Evolutionary conservation across 768 basidiomycete species (phyloP).

Genomic region (Leccinum subtestaceum): DNA sequence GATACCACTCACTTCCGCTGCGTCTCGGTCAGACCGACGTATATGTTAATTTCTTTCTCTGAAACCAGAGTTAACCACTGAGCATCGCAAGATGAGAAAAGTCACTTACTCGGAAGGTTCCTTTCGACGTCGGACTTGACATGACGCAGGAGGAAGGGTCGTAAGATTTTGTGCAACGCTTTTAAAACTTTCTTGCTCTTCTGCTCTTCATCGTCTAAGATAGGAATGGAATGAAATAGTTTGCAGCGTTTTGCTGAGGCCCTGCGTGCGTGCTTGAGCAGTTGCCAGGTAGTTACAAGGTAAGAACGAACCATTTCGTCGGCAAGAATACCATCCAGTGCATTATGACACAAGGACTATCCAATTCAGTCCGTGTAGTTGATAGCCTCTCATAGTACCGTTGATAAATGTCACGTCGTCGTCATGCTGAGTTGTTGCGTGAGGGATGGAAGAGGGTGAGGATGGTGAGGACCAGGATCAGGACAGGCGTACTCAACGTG

Average conservation of each 20-base stretch:
- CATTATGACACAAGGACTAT: conserved; percentile 94
- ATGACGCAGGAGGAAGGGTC: conserved; percentile 89
- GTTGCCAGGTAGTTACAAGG: background rate
- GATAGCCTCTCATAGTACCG: conserved; percentile 90
- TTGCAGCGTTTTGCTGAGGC: conserved; percentile 97
- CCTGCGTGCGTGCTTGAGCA: conserved; percentile 43
- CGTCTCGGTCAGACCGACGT: conserved; percentile 95
- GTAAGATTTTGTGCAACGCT: conserved; percentile 93
- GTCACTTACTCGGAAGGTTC: conserved; percentile 70
- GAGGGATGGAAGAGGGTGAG: no score
- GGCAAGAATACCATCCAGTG: conserved; percentile 93
- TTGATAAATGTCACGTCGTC: conserved; percentile 48
- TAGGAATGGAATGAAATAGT: conserved; percentile 97
- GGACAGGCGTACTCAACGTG: no score
- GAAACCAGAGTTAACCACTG: conserved; percentile 3
- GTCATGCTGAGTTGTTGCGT: no score
- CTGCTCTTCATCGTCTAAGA: conserved; percentile 81
- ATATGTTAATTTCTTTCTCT: conserved; percentile 99
- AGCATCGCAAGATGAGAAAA: background rate
- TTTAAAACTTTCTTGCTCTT: conserved; percentile 92
- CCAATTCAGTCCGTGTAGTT: conserved; percentile 96
- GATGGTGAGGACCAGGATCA: no score
- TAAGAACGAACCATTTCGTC: conserved; percentile 79
- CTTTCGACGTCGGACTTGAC: conserved; percentile 99
- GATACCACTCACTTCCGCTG: conserved; percentile 91